Conservation (phyloP, 495 filamentous ascomycete species). For the Penicillium psychrofluorescens region DNA sequence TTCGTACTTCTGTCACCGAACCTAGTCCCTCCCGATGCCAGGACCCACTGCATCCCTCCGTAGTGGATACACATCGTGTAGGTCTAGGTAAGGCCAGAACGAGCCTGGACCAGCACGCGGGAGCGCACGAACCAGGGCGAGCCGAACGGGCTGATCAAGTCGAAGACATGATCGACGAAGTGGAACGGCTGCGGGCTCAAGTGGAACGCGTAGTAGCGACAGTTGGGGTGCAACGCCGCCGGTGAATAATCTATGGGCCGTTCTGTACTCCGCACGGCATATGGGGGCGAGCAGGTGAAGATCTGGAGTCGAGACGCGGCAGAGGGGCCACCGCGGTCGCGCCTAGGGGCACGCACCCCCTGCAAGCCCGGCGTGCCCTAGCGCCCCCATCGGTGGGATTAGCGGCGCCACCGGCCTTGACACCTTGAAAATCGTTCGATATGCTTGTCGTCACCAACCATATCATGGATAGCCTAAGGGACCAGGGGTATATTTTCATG, state of each 20-base stretch:
- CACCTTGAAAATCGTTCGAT: slow-evolving; percentile 7
- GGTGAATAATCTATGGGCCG: background rate
- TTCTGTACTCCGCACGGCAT: background rate
- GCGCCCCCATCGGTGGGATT: slow-evolving; percentile 2
- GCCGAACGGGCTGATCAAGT: slow-evolving; percentile 8
- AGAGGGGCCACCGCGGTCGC: slow-evolving; percentile 4
- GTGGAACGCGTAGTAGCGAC: slow-evolving; percentile 28
- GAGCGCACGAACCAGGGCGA: slow-evolving; percentile 12
- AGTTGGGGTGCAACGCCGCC: slow-evolving; percentile 14
- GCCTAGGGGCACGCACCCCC: slow-evolving; percentile 20
- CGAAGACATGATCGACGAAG: slow-evolving; percentile 28
- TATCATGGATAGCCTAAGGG: background rate
- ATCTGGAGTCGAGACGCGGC: slow-evolving; percentile 3
- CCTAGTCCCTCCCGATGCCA: slow-evolving; percentile 23
- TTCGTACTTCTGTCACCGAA: slow-evolving; percentile 19
- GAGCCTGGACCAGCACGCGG: slow-evolving; percentile 15
- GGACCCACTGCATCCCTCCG: slow-evolving; percentile 19
- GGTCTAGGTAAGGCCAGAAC: slow-evolving; percentile 13
- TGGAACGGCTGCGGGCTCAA: slow-evolving; percentile 34
- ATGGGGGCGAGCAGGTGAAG: background rate
- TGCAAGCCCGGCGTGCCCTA: slow-evolving; percentile 3
- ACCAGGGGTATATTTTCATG: too few species aligned
- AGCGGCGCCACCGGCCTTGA: slow-evolving; percentile 7
- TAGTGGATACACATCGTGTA: slow-evolving; percentile 14
- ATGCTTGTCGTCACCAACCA: slow-evolving; percentile 6